Base-by-base conservation (phyloP, 2,329 filamentous ascomycete species). In the Calonectria henricotiae region DNA sequence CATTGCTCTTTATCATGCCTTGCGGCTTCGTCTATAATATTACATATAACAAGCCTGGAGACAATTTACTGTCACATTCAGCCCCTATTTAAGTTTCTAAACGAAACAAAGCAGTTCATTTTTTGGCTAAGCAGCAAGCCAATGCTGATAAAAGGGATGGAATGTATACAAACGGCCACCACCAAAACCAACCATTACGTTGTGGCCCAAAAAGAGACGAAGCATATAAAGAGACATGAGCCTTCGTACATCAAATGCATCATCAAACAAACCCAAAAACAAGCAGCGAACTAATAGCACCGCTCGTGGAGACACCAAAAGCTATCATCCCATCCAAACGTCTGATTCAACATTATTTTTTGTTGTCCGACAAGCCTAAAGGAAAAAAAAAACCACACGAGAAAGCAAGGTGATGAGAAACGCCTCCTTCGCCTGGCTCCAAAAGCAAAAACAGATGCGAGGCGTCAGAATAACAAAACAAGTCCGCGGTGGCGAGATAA, bases 371-470 rank as follows among this genome's bases (percentile, higher is more conserved):
- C 60, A 63, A 70, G 62, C 65, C 65, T 51, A 62, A 64, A 30
- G 27, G 7, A 30, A 30, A 30, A 55, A 69, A 37, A 60, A 68
- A 51, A 35, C 37, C 23, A 23, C n/a, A 17, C 54, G 69, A 74
- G 55, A 68, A 25, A 67, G 69, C 13, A 58, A 58, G n/a, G 35
- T 58, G n/a, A 23, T 58, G 32, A 58, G 20, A 60, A 76, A 77
- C 76, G 67, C 75, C 76, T 35, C 68, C 70, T 73, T 78, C 74
- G 74, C 73, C 76, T 58, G 62, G 73, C 72, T 67, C 17, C 47
- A 62, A 55, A 72, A 67, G 67, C 70, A 69, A 55, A 71, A 71
- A 71, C 66, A 44, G 44, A 71, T 63, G 60, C 47, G 58, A 71
- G 62, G 49, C 49, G 47, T 32, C 25, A 58, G 39, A 46, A 37